Evolutionary conservation across 2,329 filamentous ascomycete genomes (phyloP).

Genomic region (Aspergillus niger): DNA sequence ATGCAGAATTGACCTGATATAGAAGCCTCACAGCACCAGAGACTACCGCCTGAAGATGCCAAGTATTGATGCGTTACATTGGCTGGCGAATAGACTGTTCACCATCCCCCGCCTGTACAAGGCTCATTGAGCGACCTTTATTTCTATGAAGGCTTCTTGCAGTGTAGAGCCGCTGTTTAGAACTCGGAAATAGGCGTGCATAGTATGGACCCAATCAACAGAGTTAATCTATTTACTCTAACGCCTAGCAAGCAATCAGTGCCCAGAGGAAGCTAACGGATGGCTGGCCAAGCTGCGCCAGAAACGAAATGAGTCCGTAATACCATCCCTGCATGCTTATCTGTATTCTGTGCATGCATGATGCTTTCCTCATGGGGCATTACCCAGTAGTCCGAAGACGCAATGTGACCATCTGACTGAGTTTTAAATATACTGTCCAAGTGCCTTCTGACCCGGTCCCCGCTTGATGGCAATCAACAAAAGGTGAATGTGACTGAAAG

Average conservation of each 20-base stretch:
- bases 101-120: constrained; percentile 12
- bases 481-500: constrained; percentile 5
- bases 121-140: constrained; percentile 13
- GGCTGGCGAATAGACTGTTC: constrained; percentile 11
- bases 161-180: not conserved
- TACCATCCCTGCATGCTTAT: constrained; percentile 10
- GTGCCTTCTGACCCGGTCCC: constrained; percentile 12
- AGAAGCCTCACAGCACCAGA: constrained; percentile 10
- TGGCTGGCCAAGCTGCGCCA: not conserved
- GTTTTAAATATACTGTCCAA: constrained; percentile 15
- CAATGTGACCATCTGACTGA: constrained; percentile 28
- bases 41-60: constrained; percentile 18
- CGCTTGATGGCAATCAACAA: constrained; percentile 10
- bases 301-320: not conserved
- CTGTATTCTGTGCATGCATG: constrained; percentile 12
- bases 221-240: too few species aligned
- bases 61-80: constrained; percentile 18
- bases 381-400: constrained; percentile 22
- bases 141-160: too few species aligned
- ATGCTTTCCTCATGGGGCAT: constrained; percentile 21
- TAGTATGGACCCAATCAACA: too few species aligned
- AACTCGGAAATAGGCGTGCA: too few species aligned
- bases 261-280: not conserved
- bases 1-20: not conserved
- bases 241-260: too few species aligned